Percentiles rank a stretch among this genome's conserved stretches.
Conservation (phyloP, 208 protist genomes). For the Crithidia fasciculata region DNA sequence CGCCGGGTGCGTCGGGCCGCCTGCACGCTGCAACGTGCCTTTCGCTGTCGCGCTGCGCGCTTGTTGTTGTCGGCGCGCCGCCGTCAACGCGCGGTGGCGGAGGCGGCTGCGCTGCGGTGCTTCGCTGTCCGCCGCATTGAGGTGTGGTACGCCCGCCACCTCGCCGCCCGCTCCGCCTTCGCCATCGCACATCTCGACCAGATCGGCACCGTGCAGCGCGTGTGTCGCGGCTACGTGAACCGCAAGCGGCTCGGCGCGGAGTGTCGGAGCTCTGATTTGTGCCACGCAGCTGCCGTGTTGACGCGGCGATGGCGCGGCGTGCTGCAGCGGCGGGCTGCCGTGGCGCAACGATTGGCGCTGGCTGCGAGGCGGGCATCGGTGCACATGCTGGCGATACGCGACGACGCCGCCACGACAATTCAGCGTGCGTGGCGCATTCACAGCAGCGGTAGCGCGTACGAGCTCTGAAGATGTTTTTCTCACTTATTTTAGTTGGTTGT, state of each 20-base stretch:
- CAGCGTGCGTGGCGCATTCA: constrained; percentile 51
- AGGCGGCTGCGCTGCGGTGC: constrained; percentile 5
- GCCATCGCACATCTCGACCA: constrained; percentile 11
- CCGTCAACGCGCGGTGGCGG: not conserved
- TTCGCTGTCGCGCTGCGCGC: constrained; percentile 35
- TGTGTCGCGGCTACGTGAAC: constrained; percentile 39
- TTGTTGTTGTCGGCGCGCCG: constrained; percentile 27
- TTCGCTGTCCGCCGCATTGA: constrained; percentile 38
- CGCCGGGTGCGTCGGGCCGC: constrained; percentile 22
- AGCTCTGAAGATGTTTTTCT: not conserved
- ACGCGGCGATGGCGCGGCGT: constrained; percentile 8
- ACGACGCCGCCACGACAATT: constrained; percentile 60
- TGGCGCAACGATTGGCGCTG: not conserved
- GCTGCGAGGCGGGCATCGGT: constrained; percentile 1
- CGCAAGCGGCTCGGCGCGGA: constrained; percentile 2
- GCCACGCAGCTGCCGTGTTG: constrained; percentile 12
- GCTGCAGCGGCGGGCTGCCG: constrained; percentile 17
- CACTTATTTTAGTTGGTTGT: constrained; percentile 1
- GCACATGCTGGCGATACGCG: constrained; percentile 10
- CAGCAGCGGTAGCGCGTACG: not conserved
- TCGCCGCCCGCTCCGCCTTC: constrained; percentile 22
- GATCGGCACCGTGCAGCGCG: constrained; percentile 45
- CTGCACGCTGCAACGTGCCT: constrained; percentile 42
- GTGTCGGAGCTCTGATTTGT: not conserved
- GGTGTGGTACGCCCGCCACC: constrained; percentile 23